Evolutionary conservation across 139 green algal genomes (phyloP).

Genomic region (Micromonas commoda): DNA sequence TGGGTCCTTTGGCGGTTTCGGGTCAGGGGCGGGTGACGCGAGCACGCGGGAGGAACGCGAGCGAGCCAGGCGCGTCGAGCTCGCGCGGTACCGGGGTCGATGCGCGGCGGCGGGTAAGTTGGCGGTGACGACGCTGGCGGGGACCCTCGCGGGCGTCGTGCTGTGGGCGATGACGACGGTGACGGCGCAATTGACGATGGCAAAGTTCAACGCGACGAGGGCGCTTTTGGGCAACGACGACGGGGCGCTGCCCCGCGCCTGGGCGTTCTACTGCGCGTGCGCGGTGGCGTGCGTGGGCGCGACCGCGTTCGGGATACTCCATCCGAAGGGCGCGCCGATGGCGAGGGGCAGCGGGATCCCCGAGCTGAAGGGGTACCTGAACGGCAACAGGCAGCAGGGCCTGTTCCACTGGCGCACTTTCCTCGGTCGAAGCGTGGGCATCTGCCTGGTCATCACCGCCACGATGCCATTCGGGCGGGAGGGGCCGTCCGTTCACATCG

Average conservation of each 20-base stretch:
- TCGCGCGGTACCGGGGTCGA: background rate
- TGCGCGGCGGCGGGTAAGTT: background rate
- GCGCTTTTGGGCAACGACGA: background rate
- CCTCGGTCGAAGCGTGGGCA: background rate
- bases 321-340: background rate
- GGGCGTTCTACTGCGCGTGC: background rate
- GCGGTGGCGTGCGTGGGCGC: background rate
- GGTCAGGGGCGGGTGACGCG: too few species aligned
- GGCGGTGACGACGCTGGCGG: background rate
- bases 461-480: background rate
- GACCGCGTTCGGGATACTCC: background rate
- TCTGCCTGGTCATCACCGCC: background rate
- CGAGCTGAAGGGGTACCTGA: slow-evolving; percentile 67
- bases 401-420: slow-evolving; percentile 30
- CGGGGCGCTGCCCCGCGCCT: background rate
- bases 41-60: background rate
- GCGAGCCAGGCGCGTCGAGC: background rate
- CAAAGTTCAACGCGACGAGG: background rate
- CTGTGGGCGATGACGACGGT: background rate
- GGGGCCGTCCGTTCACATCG: slow-evolving; percentile 5
- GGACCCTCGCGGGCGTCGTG: background rate
- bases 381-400: slow-evolving; percentile 59
- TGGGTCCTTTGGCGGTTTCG: too few species aligned
- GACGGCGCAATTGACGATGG: background rate
- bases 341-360: slow-evolving; percentile 61